Percentiles rank a stretch among this genome's conserved stretches.
These are phyloP conservation scores for Aspergillus mulundensis DNA, from an alignment of 495 filamentous ascomycete species.

Conservation along the genomic window DNA sequence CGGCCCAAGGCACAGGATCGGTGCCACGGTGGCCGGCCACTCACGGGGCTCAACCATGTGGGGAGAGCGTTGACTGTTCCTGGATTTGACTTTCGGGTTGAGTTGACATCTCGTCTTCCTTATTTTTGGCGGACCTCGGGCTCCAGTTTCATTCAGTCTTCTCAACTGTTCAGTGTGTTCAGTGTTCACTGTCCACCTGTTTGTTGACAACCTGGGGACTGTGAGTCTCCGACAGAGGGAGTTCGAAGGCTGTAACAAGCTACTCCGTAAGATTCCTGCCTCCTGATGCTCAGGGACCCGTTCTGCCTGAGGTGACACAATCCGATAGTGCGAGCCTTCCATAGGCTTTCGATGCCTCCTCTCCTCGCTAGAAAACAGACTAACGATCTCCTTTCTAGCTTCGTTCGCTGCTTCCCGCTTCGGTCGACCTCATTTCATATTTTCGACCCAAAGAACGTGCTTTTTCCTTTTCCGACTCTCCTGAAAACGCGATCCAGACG, in stretches of 20 bases:
- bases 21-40: conserved; percentile 3
- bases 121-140: not conserved
- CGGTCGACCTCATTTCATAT: not conserved
- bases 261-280: too few species aligned
- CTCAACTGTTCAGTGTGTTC: not conserved
- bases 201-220: not conserved
- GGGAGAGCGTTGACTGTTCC: conserved; percentile 20
- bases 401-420: not conserved
- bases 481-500: not conserved
- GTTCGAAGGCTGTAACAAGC: not conserved
- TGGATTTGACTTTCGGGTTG: conserved; percentile 4
- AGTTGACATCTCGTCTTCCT: conserved; percentile 7
- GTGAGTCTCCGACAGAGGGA: not conserved
- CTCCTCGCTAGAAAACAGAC: not conserved
- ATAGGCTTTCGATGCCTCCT: conserved; percentile 1
- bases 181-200: not conserved
- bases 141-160: not conserved
- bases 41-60: conserved; percentile 7
- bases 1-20: not conserved
- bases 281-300: too few species aligned
- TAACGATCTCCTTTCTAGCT: not conserved
- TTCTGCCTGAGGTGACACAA: too few species aligned
- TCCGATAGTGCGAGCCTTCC: not conserved
- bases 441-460: not conserved
- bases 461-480: conserved; percentile 1